These are phyloP conservation scores for Penicillium occitanis DNA, from an alignment of 2,329 filamentous ascomycete genomes.

Conservation along the genomic window DNA sequence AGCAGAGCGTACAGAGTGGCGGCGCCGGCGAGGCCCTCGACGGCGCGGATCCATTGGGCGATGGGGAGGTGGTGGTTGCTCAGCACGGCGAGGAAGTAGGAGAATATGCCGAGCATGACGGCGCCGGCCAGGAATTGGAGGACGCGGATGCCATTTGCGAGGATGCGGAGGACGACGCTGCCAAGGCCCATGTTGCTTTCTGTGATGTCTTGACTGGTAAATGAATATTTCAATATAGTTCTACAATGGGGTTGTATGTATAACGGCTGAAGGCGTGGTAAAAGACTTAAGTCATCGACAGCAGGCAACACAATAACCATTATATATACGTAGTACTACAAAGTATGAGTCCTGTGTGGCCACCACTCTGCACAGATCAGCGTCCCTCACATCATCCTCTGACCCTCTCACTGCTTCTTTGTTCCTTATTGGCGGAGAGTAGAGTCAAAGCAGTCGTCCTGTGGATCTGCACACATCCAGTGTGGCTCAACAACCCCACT, in stretches of 20 bases:
- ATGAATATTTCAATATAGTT: too few species aligned
- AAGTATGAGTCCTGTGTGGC: background rate
- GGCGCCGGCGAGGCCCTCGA: conserved; percentile 74
- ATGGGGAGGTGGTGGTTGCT: conserved; percentile 64
- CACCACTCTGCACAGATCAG: background rate
- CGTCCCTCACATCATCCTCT: background rate
- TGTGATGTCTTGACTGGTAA: too few species aligned
- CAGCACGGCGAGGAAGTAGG: conserved; percentile 78
- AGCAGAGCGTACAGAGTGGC: conserved; percentile 72
- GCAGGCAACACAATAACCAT: background rate
- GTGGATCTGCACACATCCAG: background rate
- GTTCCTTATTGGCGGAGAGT: background rate
- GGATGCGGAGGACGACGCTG: conserved; percentile 65
- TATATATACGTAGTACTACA: too few species aligned
- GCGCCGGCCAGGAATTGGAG: conserved; percentile 71
- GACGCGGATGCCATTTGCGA: conserved; percentile 69
- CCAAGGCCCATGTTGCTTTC: conserved; percentile 56
- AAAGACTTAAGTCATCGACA: background rate
- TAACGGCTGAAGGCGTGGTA: background rate
- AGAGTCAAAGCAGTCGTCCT: background rate
- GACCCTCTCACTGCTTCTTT: background rate
- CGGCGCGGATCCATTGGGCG: conserved; percentile 65
- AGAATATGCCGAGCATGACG: conserved; percentile 75
- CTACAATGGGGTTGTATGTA: background rate
- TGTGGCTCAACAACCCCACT: background rate